Evolutionary conservation across 164 flowering plant genomes (phyloP), one percentile per base, ranked within the genome.

Genomic region (Malania oleifera): DNA sequence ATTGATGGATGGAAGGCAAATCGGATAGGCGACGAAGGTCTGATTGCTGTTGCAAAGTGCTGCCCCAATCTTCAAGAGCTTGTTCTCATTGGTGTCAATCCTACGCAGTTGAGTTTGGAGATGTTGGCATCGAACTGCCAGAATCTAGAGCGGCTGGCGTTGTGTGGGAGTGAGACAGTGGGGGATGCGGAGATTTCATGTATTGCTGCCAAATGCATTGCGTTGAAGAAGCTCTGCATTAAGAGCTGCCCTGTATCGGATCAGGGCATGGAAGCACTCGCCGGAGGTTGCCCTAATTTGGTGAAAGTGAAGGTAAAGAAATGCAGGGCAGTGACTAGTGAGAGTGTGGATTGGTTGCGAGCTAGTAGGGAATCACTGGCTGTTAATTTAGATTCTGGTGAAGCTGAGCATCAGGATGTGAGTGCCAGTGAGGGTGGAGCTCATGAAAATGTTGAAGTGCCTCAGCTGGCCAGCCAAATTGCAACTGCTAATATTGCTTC

Each of bases 1-100:
- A 80, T 93, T 56, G 97, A 93, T 71, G 99, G 97, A 6, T 93
- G 99, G 96, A 83, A 81, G 72, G 82, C 83, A 37, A 86, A 95
- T 61, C 60, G 87, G 66, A 90, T 91, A n/a, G 95, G 95, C 0
- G 95, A 95, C 31, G 93, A 83, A 35, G 93, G 92, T 29, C 60
- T 95, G 62, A 62, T 78, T 48, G 87, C 88, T 0, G 72, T 79
- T 4, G 75, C 79, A 0, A 76, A 67, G 43, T 23, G 24, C 28
- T 76, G 79, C 56, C 73, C 75, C 15, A 74, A 76, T 54, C 67
- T 79, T 13, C 81, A 76, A 52, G 83, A 79, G 24, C 64, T 79
- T 51, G 80, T 76, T 45, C 72, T 79, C 0, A 76, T 79, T 23
- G 79, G 83, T 9, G 73, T 79, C 19, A 73, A 76, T 57, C 75